Evolutionary conservation across 768 basidiomycete genomes (phyloP), one percentile per base, ranked within the genome.

Genomic region (Trametopsis cervina): DNA sequence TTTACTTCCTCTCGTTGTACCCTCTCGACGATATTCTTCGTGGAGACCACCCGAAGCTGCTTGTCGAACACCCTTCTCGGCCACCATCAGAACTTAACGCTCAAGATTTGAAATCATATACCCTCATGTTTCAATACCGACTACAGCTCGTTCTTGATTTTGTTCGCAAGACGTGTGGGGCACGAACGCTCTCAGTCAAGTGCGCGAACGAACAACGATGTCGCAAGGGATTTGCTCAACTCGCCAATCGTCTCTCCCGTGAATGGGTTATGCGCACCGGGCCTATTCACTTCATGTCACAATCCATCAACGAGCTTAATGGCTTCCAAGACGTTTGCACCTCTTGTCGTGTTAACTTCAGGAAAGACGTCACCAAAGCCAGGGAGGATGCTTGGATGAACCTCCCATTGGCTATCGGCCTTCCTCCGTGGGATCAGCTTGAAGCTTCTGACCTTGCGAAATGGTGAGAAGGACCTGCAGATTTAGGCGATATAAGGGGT

Each of bases 1-100:
- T 79, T 10, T 81, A 80, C 54, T 79, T 79, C 61, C 69, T 80
- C n/a, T 78, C 78, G 22, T 58, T 79, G 11, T 80, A 81, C 53
- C 70, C 71, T 4, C 64, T 81, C 26, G 59, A 66, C 35, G 75
- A 76, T 48, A 62, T 80, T 17, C 62, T 80, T 7, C 60, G 66
- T 9, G 72, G 53, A 13, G 73, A 78, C 44, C 79, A 80, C 52
- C 73, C 76, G 0, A 81, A 81, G 59, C 69, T 81, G 10, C 52
- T 58, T 33, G 54, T 71, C 27, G 58, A 70, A 21, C 74, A 78
- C 55, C 72, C 74, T 4, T 76, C 78, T 1, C 69, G 70, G 20
- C 77, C 77, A 1, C 72, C 74, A 4, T 72, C 72, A 4, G 54
- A 60, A 18, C 58, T 81, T 11, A 60, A 64, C 4, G 52, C 68